A percentile compares a stretch with the other conserved stretches of the same genome.
Conservation (phyloP, 176 grass and related monocot genomes). For the Juncus effusus region DNA sequence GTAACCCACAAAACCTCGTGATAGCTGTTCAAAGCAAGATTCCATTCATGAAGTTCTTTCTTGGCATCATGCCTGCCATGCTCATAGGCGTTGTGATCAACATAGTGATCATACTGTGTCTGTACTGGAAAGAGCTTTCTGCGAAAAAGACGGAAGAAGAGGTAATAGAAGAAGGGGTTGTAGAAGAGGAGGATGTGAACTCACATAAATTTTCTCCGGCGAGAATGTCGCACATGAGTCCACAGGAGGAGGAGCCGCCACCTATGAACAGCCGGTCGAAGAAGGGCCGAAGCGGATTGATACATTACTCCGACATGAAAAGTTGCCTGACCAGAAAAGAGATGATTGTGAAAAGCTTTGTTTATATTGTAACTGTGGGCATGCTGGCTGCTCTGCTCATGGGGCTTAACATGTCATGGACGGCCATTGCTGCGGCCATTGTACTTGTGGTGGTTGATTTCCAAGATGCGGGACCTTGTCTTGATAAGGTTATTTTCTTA, state of each 20-base stretch:
- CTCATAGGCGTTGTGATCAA: constrained; percentile 67
- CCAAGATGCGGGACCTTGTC: constrained; percentile 64
- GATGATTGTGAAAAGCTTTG: constrained; percentile 65
- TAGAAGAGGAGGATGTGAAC: constrained; percentile 43
- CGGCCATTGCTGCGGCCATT: constrained; percentile 77
- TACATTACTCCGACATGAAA: constrained; percentile 57
- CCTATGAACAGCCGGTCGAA: background rate
- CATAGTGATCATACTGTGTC: constrained; percentile 54
- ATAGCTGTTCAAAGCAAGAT: constrained; percentile 90
- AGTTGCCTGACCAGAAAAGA: constrained; percentile 35
- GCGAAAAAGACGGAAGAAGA: constrained; percentile 20
- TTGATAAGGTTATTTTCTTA: constrained; percentile 55
- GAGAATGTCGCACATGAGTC: constrained; percentile 35
- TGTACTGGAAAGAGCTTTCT: constrained; percentile 72
- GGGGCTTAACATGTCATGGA: constrained; percentile 98
- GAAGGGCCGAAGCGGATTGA: constrained; percentile 32
- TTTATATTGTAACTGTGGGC: constrained; percentile 67
- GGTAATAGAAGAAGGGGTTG: constrained; percentile 31
- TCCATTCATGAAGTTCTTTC: constrained; percentile 54
- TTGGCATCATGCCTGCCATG: constrained; percentile 72
- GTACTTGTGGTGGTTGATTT: constrained; percentile 91
- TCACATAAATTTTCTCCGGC: constrained; percentile 42
- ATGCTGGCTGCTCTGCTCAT: constrained; percentile 79
- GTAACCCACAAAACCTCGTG: constrained; percentile 98
- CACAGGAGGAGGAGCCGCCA: background rate